A percentile compares a stretch with the other conserved stretches of the same genome.
These are phyloP conservation scores for Haplosporangium sp. DNA, from an alignment of 371 early-diverging fungal species.

Conservation along the genomic window DNA sequence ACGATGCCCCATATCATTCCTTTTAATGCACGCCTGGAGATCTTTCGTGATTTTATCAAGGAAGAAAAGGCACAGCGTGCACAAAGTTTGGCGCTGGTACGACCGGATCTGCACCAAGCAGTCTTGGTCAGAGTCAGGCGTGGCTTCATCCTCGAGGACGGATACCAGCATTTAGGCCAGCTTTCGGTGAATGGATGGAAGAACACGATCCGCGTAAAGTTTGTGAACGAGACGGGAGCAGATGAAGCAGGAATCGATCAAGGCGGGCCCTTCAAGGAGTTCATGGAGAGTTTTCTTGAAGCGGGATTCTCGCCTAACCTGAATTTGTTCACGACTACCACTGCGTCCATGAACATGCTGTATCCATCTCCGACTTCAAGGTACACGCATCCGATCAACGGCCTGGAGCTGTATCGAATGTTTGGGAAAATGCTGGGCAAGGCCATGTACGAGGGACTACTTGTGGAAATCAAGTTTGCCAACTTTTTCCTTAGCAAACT, in stretches of 20 bases:
- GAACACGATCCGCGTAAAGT: slow-evolving; percentile 81
- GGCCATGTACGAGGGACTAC: slow-evolving; percentile 89
- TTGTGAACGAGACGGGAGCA: slow-evolving; percentile 82
- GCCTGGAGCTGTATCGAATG: slow-evolving; percentile 77
- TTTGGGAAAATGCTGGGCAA: slow-evolving; percentile 91
- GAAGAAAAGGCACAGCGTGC: slow-evolving; percentile 61
- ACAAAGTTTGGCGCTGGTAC: slow-evolving; percentile 23
- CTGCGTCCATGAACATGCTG: slow-evolving; percentile 67
- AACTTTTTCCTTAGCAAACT: slow-evolving; percentile 85
- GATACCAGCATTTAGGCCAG: slow-evolving; percentile 67
- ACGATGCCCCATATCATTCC: slow-evolving; percentile 90
- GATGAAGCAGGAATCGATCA: slow-evolving; percentile 93
- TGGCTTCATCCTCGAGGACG: slow-evolving; percentile 84
- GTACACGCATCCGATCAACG: slow-evolving; percentile 56
- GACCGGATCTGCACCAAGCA: slow-evolving; percentile 43
- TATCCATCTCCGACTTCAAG: slow-evolving; percentile 73
- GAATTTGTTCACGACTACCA: slow-evolving; percentile 78
- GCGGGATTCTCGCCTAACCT: slow-evolving; percentile 83
- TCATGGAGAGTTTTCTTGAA: slow-evolving; percentile 78
- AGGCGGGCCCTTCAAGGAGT: slow-evolving; percentile 96
- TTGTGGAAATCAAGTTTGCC: slow-evolving; percentile 91
- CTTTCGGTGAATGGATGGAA: slow-evolving; percentile 72
- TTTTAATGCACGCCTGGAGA: slow-evolving; percentile 80
- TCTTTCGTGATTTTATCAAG: slow-evolving; percentile 81
- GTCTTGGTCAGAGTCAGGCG: slow-evolving; percentile 74